phyloP scores from a whole-genome alignment of 192 early-diverging fungal genomes.

The Phycomyces blakesleeanus region DNA sequence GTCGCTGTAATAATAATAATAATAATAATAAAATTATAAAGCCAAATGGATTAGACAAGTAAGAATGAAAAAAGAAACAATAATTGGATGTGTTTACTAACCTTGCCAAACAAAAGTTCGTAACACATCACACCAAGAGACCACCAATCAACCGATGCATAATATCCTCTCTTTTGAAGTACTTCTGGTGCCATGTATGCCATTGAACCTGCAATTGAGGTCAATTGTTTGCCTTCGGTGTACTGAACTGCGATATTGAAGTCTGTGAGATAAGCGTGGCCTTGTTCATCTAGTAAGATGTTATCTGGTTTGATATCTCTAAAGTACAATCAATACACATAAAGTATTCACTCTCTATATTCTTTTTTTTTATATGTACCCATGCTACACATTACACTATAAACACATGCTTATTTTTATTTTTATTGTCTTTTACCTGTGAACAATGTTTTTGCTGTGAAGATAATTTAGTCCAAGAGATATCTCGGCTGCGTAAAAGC shows the following conservation, averaged over 20 bases:
- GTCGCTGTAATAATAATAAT: slow-evolving; percentile 49
- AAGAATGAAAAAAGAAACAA: not conserved
- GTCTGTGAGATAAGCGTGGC: slow-evolving; percentile 90
- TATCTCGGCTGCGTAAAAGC: slow-evolving; percentile 82
- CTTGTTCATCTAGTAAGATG: slow-evolving; percentile 66
- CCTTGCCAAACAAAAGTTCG: slow-evolving; percentile 74
- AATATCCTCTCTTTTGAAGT: slow-evolving; percentile 51
- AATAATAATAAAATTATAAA: not conserved
- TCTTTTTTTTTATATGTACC: not conserved
- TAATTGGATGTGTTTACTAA: slow-evolving; percentile 22
- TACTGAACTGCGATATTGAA: slow-evolving; percentile 86
- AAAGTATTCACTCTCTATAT: not conserved
- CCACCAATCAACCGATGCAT: slow-evolving; percentile 67
- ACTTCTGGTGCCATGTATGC: slow-evolving; percentile 90
- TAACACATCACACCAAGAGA: slow-evolving; percentile 78
- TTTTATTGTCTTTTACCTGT: slow-evolving; percentile 64
- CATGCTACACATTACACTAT: not conserved
- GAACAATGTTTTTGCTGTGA: slow-evolving; percentile 76
- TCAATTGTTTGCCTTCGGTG: slow-evolving; percentile 53
- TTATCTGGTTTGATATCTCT: slow-evolving; percentile 95
- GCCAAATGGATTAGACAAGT: not conserved
- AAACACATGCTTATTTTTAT: no score
- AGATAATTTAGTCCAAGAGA: slow-evolving; percentile 75
- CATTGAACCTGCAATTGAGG: slow-evolving; percentile 78
- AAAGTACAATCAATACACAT: not conserved